Evolutionary conservation across 805 yeast genomes (phyloP), one percentile per base, ranked within the genome.

Genomic region (Candida quercuum): DNA sequence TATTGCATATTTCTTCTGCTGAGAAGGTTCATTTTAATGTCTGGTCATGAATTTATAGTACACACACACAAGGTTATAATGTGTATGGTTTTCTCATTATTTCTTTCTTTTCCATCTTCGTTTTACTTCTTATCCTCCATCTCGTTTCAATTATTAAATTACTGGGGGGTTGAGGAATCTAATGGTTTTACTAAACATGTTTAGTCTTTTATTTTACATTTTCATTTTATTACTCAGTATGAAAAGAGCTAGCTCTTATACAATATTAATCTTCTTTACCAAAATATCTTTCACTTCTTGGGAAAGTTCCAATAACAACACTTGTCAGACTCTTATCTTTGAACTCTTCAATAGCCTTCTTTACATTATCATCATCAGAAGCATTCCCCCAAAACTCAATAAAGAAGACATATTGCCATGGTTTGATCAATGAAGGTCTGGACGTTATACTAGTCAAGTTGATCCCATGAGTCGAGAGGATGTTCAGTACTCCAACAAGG

Each of bases 361-460:
- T 32, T 49, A 56, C 37, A 43, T 64, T 52, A 1, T 50, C 51
- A 14, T 60, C 64, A 28, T 52, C 55, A 18, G 55, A 51, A 16
- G 47, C 43, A 35, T 64, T 52, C 3, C 78, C 76, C 57, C 71
- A 67, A 23, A 78, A 74, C 52, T 88, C 97, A 10, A 84, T 74
- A 51, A 84, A 87, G 60, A 86, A 88, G 3, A 83, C 78, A 51
- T 87, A 86, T 45, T 81, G 81, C 96, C 96, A 88, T 24, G 77
- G 74, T 35, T 67, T 61, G 23, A 69, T 56, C 10, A 73, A 68
- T 5, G 85, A 76, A 0, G 96, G 96, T 48, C 96, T 69, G 4
- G 95, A 81, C 27, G 78, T 75, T 35, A 88, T 85, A 6, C 84
- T 70, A 5, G 79, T 74, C 63, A 88, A 64, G 52, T 83, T 85